Base-by-base conservation (phyloP, 75 land plant species). In the Adiantum capillusveneris region DNA sequence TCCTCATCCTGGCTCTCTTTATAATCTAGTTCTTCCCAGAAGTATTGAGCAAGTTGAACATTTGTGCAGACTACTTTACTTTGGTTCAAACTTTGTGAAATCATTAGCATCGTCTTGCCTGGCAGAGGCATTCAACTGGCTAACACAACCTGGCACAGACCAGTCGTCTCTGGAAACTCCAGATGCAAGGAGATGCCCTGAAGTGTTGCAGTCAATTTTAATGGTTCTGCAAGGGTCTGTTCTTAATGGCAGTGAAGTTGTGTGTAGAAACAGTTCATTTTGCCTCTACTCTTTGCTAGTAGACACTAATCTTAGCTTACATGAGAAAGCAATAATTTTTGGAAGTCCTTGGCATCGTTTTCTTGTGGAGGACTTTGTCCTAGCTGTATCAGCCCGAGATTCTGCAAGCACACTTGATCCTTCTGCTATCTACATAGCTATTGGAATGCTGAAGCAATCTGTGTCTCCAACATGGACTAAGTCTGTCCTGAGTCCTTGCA, bases 21-120 rank as follows among this genome's bases (percentile, higher is more conserved):
- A 46, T 17, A 46, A 46, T 3, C 14, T 46, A 2, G 50, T 46
- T 5, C 50, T 46, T 21, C 50, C 50, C 2, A 46, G 50, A 21
- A 46, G 50, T 21, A 2, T 18, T 17, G 14, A 46, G 6, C 12
- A 46, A 3, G 14, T 6, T 3, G 13, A 21, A 18, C 2, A 81
- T 52, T 57, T 86, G 27, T 90, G 90, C 81, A 61, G 70, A 57
- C 60, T 90, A 19, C 60, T 90, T 43, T 74, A 84, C 73, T 82
- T 69, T 73, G 84, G 90, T 11, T 73, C 87, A 16, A 55, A 69
- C 29, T 9, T 29, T 3, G 24, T 83, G 44, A 80, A 90, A 66
- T 58, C 75, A n/a, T 44, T 79, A 42, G 65, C 90, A 54, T 86
- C 96, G 44, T 68, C 73, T 34, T 81, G 82, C 60, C 58, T 90